A percentile compares a stretch with the other conserved stretches of the same genome.
These are phyloP conservation scores for Sporisorium graminicola DNA, from an alignment of 1,284 basidiomycete species.

Conservation along the genomic window DNA sequence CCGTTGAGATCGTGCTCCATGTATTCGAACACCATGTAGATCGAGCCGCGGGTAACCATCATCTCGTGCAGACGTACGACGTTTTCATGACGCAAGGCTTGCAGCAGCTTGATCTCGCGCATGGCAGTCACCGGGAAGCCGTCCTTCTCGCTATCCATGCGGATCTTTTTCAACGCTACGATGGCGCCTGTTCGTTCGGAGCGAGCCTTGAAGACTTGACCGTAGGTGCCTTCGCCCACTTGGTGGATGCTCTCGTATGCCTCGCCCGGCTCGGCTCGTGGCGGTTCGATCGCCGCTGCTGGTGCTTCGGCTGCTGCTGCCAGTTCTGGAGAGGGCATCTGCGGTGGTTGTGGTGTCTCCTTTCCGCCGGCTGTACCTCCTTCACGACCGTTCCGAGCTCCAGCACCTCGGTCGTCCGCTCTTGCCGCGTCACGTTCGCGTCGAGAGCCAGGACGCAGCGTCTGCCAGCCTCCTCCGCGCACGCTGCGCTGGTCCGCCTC, in stretches of 20 bases:
- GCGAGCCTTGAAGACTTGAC: conserved; percentile 97
- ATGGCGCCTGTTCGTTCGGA: conserved; percentile 80
- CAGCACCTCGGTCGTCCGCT: background rate
- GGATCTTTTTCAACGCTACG: conserved; percentile 95
- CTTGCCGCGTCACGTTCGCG: conserved; percentile 8
- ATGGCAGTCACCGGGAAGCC: conserved; percentile 99
- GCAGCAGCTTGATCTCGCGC: conserved; percentile 97
- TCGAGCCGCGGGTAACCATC: conserved; percentile 89
- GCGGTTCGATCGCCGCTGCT: conserved; percentile 10
- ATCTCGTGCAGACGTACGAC: conserved; percentile 93
- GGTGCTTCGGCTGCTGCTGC: background rate
- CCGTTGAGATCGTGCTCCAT: conserved; percentile 99
- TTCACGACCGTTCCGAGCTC: conserved; percentile 16
- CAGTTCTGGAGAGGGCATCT: background rate
- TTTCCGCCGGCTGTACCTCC: background rate
- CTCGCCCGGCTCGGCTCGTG: conserved; percentile 65
- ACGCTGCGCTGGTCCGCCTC: conserved; percentile 34
- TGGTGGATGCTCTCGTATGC: conserved; percentile 90
- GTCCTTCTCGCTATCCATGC: conserved; percentile 97
- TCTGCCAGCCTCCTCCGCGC: conserved; percentile 44
- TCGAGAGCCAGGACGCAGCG: conserved; percentile 32
- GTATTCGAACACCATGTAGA: conserved; percentile 99
- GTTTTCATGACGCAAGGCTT: conserved; percentile 89
- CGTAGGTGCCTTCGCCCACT: conserved; percentile 98
- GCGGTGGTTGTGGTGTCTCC: background rate